These are phyloP conservation scores for Euclidium syriacum DNA, from an alignment of 345 rosid genomes.

Conservation along the genomic window DNA sequence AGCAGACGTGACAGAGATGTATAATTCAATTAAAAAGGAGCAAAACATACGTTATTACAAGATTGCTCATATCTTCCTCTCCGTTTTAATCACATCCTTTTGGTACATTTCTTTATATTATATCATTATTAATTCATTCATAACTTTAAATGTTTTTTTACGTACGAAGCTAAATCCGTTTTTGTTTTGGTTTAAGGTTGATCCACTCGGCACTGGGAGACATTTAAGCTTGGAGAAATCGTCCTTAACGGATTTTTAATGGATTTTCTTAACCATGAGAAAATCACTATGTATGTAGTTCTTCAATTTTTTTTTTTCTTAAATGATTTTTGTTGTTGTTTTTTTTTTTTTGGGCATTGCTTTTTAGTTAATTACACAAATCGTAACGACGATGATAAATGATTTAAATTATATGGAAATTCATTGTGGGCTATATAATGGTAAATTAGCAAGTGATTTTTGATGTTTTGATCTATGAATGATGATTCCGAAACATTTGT, in stretches of 20 bases:
- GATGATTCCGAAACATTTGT: background rate
- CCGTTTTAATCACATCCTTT: conserved; percentile 65
- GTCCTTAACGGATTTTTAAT: background rate
- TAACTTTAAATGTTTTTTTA: background rate
- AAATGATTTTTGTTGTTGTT: background rate
- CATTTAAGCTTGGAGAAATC: conserved; percentile 12
- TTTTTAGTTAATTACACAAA: background rate
- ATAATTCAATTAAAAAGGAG: conserved; percentile 72
- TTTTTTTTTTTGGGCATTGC: background rate
- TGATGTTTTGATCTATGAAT: background rate
- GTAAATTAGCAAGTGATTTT: background rate
- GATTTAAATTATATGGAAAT: background rate
- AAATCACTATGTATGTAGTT: background rate
- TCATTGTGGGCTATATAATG: background rate
- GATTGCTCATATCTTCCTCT: conserved; percentile 56
- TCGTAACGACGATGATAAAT: background rate
- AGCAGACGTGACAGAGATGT: conserved; percentile 87
- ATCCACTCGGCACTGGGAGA: conserved; percentile 32
- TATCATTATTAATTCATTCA: background rate
- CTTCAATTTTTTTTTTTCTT: background rate
- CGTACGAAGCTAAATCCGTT: background rate
- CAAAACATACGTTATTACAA: conserved; percentile 80
- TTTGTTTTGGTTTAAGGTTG: conserved; percentile 16
- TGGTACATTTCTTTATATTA: conserved; percentile 42
- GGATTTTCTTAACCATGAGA: background rate